phyloP scores from a whole-genome alignment of 176 grass and related monocot species.

The Puya raimondii region DNA sequence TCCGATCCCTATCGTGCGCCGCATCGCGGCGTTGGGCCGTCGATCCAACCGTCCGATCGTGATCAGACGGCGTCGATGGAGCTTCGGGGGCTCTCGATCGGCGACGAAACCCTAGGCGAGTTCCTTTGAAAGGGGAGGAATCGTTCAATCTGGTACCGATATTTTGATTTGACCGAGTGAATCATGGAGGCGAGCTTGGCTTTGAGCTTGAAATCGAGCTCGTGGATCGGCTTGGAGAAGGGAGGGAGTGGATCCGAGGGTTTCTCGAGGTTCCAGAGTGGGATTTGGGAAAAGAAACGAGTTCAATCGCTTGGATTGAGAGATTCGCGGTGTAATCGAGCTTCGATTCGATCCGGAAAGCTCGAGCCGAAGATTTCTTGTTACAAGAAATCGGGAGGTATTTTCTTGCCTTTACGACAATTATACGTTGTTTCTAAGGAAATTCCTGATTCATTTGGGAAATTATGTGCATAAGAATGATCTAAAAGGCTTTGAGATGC shows the following conservation, averaged over 20 bases:
- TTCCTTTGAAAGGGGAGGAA: constrained; percentile 9
- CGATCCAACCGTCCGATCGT: neutral
- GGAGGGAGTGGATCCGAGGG: constrained; percentile 5
- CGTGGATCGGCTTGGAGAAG: constrained; percentile 10
- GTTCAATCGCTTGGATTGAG: neutral
- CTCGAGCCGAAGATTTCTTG: constrained; percentile 11
- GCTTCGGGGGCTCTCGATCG: neutral
- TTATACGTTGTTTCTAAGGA: neutral
- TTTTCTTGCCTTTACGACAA: constrained; percentile 3
- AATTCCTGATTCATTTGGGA: neutral
- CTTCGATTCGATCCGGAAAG: constrained; percentile 1
- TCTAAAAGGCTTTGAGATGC: neutral
- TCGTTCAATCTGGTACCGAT: neutral
- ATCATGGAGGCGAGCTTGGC: constrained; percentile 33
- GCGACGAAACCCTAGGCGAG: neutral
- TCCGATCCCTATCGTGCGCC: constrained; percentile 9
- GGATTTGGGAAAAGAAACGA: constrained; percentile 4
- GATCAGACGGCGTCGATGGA: neutral
- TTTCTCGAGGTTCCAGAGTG: neutral
- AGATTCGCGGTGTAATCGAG: constrained; percentile 12
- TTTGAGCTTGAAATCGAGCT: constrained; percentile 17
- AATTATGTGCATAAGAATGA: neutral
- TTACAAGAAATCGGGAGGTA: constrained; percentile 19
- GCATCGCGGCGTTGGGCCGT: neutral
- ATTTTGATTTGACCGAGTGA: constrained; percentile 8